Conservation (phyloP, 1,284 basidiomycete species). For the Moniliophthora roreri region DNA sequence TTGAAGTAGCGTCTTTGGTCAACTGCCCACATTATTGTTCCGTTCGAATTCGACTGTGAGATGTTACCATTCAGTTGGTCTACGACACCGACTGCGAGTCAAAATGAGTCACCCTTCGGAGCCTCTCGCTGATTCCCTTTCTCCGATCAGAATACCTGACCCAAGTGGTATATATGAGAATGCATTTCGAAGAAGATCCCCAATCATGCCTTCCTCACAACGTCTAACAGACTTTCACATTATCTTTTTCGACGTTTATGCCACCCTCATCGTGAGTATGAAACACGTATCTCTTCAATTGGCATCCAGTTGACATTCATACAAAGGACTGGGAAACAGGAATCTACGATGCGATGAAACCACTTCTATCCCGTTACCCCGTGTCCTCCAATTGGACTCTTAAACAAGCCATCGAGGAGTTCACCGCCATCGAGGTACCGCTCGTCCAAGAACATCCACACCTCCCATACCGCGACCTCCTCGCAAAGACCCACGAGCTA, state of each 20-base stretch:
- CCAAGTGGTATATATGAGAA: too few relatives aligned
- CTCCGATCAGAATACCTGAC: too few relatives aligned
- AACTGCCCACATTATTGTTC: too few relatives aligned
- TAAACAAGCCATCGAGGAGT: slow-evolving; percentile 51
- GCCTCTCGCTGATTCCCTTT: too few relatives aligned
- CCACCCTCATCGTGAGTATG: slow-evolving; percentile 2
- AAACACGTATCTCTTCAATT: not conserved
- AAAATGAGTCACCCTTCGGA: too few relatives aligned
- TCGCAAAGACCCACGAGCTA: slow-evolving; percentile 50
- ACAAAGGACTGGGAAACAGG: slow-evolving; percentile 72
- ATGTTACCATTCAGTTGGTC: too few relatives aligned
- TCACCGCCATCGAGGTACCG: slow-evolving; percentile 50
- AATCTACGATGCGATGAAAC: slow-evolving; percentile 50
- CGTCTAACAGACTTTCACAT: slow-evolving; percentile 1
- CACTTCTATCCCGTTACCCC: slow-evolving; percentile 45
- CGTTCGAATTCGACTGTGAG: too few relatives aligned
- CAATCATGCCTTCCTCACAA: not conserved
- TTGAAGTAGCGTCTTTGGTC: too few relatives aligned
- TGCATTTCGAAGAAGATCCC: too few relatives aligned
- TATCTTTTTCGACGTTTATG: slow-evolving; percentile 7
- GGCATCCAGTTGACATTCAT: not conserved
- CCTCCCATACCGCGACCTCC: slow-evolving; percentile 58
- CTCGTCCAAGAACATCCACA: slow-evolving; percentile 55
- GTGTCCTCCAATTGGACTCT: slow-evolving; percentile 43
- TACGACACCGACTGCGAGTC: too few relatives aligned